Evolutionary conservation across 768 basidiomycete genomes (phyloP).

Genomic region (Lepiota subincarnata): DNA sequence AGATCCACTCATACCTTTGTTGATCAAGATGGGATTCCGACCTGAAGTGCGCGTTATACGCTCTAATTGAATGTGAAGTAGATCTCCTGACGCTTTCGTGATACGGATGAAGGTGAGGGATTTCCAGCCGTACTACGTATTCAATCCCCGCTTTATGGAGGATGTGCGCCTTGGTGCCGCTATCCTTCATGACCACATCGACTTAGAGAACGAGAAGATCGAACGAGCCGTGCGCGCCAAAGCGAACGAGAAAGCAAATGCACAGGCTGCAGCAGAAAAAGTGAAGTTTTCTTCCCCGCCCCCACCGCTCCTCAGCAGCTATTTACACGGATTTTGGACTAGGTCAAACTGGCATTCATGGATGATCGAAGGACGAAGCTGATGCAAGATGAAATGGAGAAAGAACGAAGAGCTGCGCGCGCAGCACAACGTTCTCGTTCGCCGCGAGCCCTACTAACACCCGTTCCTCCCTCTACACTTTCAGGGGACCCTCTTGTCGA

Average conservation of each 20-base stretch:
- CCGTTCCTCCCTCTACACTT: constrained; percentile 12
- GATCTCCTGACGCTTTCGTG: constrained; percentile 1
- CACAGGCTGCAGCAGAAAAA: constrained; percentile 50
- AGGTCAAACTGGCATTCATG: constrained; percentile 78
- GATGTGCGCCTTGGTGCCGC: constrained; percentile 61
- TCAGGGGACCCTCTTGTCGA: not conserved
- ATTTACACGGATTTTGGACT: constrained; percentile 4
- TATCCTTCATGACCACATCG: constrained; percentile 61
- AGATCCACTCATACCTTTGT: not conserved
- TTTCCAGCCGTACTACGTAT: constrained; percentile 73
- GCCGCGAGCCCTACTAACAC: constrained; percentile 8
- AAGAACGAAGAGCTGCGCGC: constrained; percentile 40
- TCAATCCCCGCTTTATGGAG: constrained; percentile 44
- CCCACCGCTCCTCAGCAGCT: not conserved
- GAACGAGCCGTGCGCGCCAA: constrained; percentile 44
- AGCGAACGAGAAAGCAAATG: constrained; percentile 57
- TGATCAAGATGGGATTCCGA: constrained; percentile 63
- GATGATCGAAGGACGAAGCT: constrained; percentile 68
- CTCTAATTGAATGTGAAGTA: not conserved
- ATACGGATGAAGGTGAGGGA: constrained; percentile 47
- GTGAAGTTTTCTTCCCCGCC: constrained; percentile 26
- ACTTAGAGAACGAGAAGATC: constrained; percentile 46
- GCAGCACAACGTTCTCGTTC: constrained; percentile 16
- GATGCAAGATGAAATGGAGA: constrained; percentile 56
- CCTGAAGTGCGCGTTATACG: constrained; percentile 45